Evolutionary conservation across 2,329 filamentous ascomycete genomes (phyloP), one percentile per base, ranked within the genome.

Genomic region (Dothistroma pini): DNA sequence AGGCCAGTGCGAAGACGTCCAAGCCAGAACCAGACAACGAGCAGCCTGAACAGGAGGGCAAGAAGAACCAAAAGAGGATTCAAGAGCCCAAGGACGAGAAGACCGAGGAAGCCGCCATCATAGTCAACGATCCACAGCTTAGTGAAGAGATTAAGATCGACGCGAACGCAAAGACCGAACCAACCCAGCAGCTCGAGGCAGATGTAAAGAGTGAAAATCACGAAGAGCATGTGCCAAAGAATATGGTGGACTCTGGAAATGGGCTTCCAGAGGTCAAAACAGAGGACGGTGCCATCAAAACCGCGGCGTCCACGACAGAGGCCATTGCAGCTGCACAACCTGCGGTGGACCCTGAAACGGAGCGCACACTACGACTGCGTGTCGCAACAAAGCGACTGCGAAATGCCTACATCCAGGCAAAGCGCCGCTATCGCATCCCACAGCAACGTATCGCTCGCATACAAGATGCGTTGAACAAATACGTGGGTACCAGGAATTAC

Each of bases 401-500:
- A 74, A 83, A 86, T 4, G 89, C 91, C 25, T 96, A 96, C 75
- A 83, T 93, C 60, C 79, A 84, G 6, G 92, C 93, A 32, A 96
- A 96, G 78, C 87, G 90, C 51, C 83, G 86, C 1, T 97, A 97
- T 75, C 90, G 93, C 54, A 88, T 96, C 59, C 87, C 89, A 0
- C 78, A 85, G 0, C 78, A 80, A 21, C 91, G 95, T 9, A 81
- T 95, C 53, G 78, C 84, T 31, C 87, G 89, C 62, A 85, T 99
- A 1, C 91, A 96, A 74, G 83, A 85, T 35, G 87, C 87, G 0
- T 83, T 99, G 10, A 77, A 86, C 69, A 81, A 83, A 66, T 99
- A 95, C 76, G 77, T 89, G 10, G 95, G 95, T 65, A 97, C 93
- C 4, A 84, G 83, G 70, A 96, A 96, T 79, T 99, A 89, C 81